Evolutionary conservation across 257 asterid genomes (phyloP).

Genomic region (Oldenlandia corymbosa): DNA sequence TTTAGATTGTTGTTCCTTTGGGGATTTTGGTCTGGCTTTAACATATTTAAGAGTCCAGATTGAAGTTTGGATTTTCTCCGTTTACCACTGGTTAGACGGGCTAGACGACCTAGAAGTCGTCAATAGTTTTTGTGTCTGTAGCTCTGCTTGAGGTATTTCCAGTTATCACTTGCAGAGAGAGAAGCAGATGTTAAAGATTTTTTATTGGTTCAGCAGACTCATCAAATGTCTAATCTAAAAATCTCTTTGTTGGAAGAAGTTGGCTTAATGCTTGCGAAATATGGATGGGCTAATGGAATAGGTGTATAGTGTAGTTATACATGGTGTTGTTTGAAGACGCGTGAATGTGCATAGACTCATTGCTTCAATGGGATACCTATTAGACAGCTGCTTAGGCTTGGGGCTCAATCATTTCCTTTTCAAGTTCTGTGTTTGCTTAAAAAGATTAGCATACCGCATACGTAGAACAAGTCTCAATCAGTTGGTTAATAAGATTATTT

Average conservation of each 20-base stretch:
- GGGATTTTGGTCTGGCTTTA: neutral
- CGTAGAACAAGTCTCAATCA: too few species aligned
- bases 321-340: neutral
- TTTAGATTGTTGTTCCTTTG: neutral
- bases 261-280: neutral
- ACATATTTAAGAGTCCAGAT: too few species aligned
- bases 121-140: neutral
- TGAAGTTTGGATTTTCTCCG: neutral
- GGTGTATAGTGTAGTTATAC: neutral
- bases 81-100: neutral
- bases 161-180: neutral
- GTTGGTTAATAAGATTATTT: too few species aligned
- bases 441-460: too few species aligned
- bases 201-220: neutral
- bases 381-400: neutral
- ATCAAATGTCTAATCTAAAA: neutral
- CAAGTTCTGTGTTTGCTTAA: too few species aligned
- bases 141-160: neutral
- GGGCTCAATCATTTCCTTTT: too few species aligned
- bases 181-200: neutral
- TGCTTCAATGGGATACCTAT: neutral
- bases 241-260: neutral
- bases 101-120: neutral
- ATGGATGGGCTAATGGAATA: neutral
- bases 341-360: neutral